These are phyloP conservation scores for Marchantia paleacea DNA, from an alignment of 225 moss, liverwort and hornwort species.

Conservation along the genomic window DNA sequence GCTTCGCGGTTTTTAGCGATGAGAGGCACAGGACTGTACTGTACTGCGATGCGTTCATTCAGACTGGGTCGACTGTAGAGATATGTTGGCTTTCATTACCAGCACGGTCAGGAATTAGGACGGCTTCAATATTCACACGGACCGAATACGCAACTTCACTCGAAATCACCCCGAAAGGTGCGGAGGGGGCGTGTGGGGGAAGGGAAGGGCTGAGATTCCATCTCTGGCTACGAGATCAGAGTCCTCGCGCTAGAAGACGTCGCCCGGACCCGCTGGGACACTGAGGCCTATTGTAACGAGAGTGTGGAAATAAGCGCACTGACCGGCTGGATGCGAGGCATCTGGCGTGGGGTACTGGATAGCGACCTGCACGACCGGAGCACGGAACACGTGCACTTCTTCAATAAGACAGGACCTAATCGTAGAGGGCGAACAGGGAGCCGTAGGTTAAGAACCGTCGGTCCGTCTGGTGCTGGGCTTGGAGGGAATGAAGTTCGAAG, in stretches of 20 bases:
- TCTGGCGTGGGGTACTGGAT: not conserved
- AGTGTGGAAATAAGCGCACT: not conserved
- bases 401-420: not conserved
- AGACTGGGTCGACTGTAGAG: no score
- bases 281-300: not conserved
- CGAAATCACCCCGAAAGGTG: no score
- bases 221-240: not conserved
- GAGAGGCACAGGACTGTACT: no score
- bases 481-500: not conserved
- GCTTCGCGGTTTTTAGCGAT: no score
- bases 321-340: slow-evolving; percentile 3
- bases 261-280: not conserved
- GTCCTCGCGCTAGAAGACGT: not conserved
- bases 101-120: no score
- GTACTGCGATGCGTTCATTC: no score
- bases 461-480: not conserved
- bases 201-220: no score
- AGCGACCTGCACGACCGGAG: slow-evolving; percentile 9
- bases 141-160: no score
- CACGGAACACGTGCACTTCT: slow-evolving; percentile 12
- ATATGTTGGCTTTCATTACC: no score
- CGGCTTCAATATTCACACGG: no score
- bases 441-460: not conserved
- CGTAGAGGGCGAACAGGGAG: not conserved
- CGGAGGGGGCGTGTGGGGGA: no score